Conservation (phyloP, 2,329 filamentous ascomycete species). For the Colletotrichum simmondsii region DNA sequence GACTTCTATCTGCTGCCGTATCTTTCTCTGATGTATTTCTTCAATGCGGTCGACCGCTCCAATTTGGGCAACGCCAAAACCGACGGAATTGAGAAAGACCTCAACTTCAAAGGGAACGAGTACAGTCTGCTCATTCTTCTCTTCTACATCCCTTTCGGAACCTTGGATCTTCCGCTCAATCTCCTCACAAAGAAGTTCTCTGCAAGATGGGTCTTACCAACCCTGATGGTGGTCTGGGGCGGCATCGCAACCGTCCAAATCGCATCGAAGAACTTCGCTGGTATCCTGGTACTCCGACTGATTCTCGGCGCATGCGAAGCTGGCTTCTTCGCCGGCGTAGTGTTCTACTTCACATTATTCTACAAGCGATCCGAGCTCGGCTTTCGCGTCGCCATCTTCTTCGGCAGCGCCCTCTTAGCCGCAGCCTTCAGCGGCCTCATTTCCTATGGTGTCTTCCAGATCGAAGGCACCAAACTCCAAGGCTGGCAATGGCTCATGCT, state of each 20-base stretch:
- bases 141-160: slow-evolving; percentile 1
- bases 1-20: background rate
- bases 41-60: slow-evolving; percentile 11
- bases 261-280: background rate
- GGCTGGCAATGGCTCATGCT: background rate
- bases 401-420: background rate
- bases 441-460: background rate
- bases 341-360: slow-evolving; percentile 64
- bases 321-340: slow-evolving; percentile 65
- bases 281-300: background rate
- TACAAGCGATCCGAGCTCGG: slow-evolving; percentile 59
- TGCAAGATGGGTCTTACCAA: background rate
- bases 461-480: background rate
- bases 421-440: background rate
- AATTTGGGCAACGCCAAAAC: slow-evolving; percentile 10
- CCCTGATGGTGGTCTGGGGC: background rate
- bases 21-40: slow-evolving; percentile 4
- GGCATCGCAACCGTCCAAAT: background rate
- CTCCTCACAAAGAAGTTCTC: background rate
- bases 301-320: slow-evolving; percentile 55
- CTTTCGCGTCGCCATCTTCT: slow-evolving; percentile 42
- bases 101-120: slow-evolving; percentile 4
- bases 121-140: slow-evolving; percentile 3
- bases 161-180: background rate
- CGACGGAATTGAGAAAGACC: background rate